Conservation (phyloP, 177 flowering plant genomes). For the Vitis hybrid region DNA sequence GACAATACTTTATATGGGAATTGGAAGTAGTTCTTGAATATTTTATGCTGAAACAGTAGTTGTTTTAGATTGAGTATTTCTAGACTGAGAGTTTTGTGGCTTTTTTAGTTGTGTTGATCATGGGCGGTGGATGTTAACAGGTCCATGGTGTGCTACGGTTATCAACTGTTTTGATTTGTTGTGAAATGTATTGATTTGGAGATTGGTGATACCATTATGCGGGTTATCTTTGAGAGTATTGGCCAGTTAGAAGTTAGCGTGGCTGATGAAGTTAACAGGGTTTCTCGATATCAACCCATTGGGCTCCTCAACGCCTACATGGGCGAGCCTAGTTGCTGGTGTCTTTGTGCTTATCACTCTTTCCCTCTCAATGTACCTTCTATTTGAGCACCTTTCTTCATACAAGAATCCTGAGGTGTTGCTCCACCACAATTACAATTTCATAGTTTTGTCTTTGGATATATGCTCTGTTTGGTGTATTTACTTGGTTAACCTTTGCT, state of each 20-base stretch:
- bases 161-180: slow-evolving; percentile 2
- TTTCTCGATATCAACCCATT: slow-evolving; percentile 18
- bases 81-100: too few relatives aligned
- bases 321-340: slow-evolving; percentile 70
- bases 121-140: too few relatives aligned
- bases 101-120: too few relatives aligned
- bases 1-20: too few relatives aligned
- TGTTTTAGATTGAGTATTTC: too few relatives aligned
- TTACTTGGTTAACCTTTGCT: background rate
- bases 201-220: slow-evolving; percentile 27
- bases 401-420: slow-evolving; percentile 96
- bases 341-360: slow-evolving; percentile 60
- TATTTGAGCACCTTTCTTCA: slow-evolving; percentile 81
- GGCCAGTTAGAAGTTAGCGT: slow-evolving; percentile 10
- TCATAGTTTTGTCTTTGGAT: background rate
- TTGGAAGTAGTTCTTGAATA: too few relatives aligned
- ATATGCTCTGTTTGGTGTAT: background rate
- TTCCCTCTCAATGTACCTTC: slow-evolving; percentile 69
- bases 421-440: background rate
- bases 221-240: slow-evolving; percentile 17
- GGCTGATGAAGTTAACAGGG: slow-evolving; percentile 41
- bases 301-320: slow-evolving; percentile 54
- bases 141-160: too few relatives aligned
- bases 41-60: too few relatives aligned
- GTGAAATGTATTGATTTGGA: slow-evolving; percentile 1